Conservation (phyloP, 192 early-diverging fungal species). For the Coemansia sp. region DNA sequence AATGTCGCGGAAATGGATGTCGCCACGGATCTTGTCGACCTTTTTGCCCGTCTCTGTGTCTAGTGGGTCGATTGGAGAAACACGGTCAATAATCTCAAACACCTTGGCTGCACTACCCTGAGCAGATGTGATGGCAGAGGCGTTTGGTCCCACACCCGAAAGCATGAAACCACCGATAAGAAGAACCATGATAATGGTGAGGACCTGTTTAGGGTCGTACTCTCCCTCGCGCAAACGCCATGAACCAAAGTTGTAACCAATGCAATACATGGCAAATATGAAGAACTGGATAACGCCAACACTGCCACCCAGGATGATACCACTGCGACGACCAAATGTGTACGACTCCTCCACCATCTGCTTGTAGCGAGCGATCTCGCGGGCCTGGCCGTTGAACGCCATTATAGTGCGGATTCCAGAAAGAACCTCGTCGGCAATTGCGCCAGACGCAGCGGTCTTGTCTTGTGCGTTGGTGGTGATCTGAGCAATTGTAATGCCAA, state of each 20-base stretch:
- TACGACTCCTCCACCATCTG: slow-evolving; percentile 66
- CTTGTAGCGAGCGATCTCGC: slow-evolving; percentile 65
- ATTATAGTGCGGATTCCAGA: slow-evolving; percentile 79
- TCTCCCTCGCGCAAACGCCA: slow-evolving; percentile 52
- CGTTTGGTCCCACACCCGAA: slow-evolving; percentile 64
- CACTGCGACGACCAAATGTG: slow-evolving; percentile 63
- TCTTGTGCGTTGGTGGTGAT: slow-evolving; percentile 56
- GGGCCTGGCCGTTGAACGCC: slow-evolving; percentile 77
- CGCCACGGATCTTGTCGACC: slow-evolving; percentile 56
- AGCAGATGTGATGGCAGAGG: slow-evolving; percentile 73
- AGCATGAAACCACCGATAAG: slow-evolving; percentile 78
- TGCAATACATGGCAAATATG: slow-evolving; percentile 73
- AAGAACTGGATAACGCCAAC: slow-evolving; percentile 70
- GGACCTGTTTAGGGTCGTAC: slow-evolving; percentile 54
- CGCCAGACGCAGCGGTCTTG: slow-evolving; percentile 79
- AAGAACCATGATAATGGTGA: slow-evolving; percentile 83
- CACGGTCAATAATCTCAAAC: slow-evolving; percentile 78
- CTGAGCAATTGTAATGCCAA: slow-evolving; percentile 54
- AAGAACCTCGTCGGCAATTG: slow-evolving; percentile 84
- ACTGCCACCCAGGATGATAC: slow-evolving; percentile 61
- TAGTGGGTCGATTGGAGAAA: slow-evolving; percentile 70
- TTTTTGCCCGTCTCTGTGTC: slow-evolving; percentile 31
- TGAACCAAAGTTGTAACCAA: slow-evolving; percentile 80
- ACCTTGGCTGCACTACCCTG: slow-evolving; percentile 79
- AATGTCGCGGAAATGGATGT: slow-evolving; percentile 75